phyloP scores from a whole-genome alignment of 2,329 filamentous ascomycete genomes.

The Pseudocercospora pini-densiflorae region DNA sequence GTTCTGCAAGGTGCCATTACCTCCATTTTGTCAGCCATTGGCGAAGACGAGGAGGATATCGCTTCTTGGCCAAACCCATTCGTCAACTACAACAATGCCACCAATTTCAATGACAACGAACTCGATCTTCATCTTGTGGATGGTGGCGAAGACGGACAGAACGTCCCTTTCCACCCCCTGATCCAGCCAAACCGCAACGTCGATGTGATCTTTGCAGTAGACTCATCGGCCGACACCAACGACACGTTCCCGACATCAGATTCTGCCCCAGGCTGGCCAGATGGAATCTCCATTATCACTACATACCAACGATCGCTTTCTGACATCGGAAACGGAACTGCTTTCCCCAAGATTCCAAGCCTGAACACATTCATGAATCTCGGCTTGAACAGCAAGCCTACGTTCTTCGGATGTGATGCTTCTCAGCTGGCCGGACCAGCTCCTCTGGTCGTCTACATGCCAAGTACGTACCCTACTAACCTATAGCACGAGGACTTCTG shows the following conservation, averaged over 20 bases:
- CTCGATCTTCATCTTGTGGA: slow-evolving; percentile 72
- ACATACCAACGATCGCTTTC: slow-evolving; percentile 71
- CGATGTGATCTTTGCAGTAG: slow-evolving; percentile 81
- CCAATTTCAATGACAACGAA: slow-evolving; percentile 61
- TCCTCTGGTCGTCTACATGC: slow-evolving; percentile 84
- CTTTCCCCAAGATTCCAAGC: slow-evolving; percentile 74
- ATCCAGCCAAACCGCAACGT: slow-evolving; percentile 73
- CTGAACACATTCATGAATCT: slow-evolving; percentile 79
- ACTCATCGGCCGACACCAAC: slow-evolving; percentile 74
- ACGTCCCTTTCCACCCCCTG: slow-evolving; percentile 77
- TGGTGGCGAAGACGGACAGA: slow-evolving; percentile 77
- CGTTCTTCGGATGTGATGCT: slow-evolving; percentile 77
- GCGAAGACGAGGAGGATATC: slow-evolving; percentile 69
- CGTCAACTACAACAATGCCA: slow-evolving; percentile 63
- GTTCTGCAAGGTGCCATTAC: slow-evolving; percentile 55
- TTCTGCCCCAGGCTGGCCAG: slow-evolving; percentile 67
- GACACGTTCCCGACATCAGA: slow-evolving; percentile 34
- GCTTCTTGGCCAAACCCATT: slow-evolving; percentile 82
- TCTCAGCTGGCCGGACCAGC: slow-evolving; percentile 63
- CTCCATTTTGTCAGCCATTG: slow-evolving; percentile 55
- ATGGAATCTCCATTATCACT: slow-evolving; percentile 74
- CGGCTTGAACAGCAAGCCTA: slow-evolving; percentile 71
- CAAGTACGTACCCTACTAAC: slow-evolving; percentile 51
- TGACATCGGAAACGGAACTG: slow-evolving; percentile 66
- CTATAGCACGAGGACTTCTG: not conserved